These are phyloP conservation scores for Nematodospora valgi DNA, from an alignment of 805 yeast species.

Conservation along the genomic window DNA sequence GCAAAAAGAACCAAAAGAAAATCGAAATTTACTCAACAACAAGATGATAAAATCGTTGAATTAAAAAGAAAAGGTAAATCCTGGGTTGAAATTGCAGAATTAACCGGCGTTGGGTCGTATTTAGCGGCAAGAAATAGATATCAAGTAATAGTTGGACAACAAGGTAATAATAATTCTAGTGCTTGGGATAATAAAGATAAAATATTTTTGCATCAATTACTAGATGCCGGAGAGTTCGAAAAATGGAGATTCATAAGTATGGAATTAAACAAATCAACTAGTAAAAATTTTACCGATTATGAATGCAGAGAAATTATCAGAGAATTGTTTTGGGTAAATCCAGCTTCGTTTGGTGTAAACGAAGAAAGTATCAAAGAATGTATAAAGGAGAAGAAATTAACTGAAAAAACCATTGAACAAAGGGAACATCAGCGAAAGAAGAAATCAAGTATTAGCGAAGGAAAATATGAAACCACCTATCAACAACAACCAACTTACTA, in stretches of 20 bases:
- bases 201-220: constrained; percentile 42
- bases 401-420: constrained; percentile 28
- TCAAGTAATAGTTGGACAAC: constrained; percentile 80
- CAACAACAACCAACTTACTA: constrained; percentile 8
- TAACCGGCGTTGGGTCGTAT: constrained; percentile 59
- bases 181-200: constrained; percentile 62
- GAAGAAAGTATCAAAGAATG: constrained; percentile 43
- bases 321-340: constrained; percentile 51
- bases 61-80: constrained; percentile 61
- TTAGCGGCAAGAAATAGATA: constrained; percentile 75
- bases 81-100: constrained; percentile 73
- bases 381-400: constrained; percentile 31
- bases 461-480: constrained; percentile 6
- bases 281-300: constrained; percentile 46
- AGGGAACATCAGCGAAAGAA: constrained; percentile 11
- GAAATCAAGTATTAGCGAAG: constrained; percentile 6
- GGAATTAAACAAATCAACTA: constrained; percentile 55
- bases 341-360: constrained; percentile 54
- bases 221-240: constrained; percentile 69
- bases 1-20: constrained; percentile 54
- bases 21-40: constrained; percentile 68
- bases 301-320: constrained; percentile 56
- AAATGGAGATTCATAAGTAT: constrained; percentile 65
- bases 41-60: constrained; percentile 60
- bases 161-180: constrained; percentile 64